Base-by-base conservation (phyloP, 2,329 filamentous ascomycete genomes). In the Cladosporium velox region DNA sequence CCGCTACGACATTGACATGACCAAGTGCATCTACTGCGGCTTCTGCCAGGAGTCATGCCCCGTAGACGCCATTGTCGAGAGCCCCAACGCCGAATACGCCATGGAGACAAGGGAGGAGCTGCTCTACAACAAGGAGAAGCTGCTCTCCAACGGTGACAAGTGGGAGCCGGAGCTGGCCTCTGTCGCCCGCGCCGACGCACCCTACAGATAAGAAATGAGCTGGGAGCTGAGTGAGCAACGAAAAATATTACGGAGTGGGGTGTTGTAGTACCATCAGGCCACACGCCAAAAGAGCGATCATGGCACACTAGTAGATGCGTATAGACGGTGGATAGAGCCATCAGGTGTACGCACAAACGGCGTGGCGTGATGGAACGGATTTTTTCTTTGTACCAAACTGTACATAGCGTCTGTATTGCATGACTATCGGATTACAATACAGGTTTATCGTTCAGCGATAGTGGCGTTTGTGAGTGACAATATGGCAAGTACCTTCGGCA, bases 21-120 rank as follows among this genome's bases (percentile, higher is more conserved):
- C 95, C 77, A 99, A 99, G 87, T 99, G 95, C 84, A 99, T 99
- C 82, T 99, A 98, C 88, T 98, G 95, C 80, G 95, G 95, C 61
- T 96, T 96, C 84, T 98, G 95, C 87, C 94, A 97, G 84, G 95
- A 99, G 85, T 96, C 92, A 71, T 99, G 95, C 83, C 95, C 95
- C 54, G 95, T 99, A 65, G 95, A 99, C 82, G 95, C 95, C 67
- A 99, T 92, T 79, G 90, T 92, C 67, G 90, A 91, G 79, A 86
- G 86, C 35, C 88, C 89, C 64, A 91, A 91, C 73, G 88, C 88
- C 59, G 89, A 91, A 79, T 91, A 91, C 73, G 88, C 89, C 52
- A 91, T 88, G 3, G 89, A 91, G 81, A 90, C 88, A 70, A 88
- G 94, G 78, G 94, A 99, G 81, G 94, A 98, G 85, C 83, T 98